These are phyloP conservation scores for Tephrocybe sp. DNA, from an alignment of 768 basidiomycete genomes.

Conservation along the genomic window DNA sequence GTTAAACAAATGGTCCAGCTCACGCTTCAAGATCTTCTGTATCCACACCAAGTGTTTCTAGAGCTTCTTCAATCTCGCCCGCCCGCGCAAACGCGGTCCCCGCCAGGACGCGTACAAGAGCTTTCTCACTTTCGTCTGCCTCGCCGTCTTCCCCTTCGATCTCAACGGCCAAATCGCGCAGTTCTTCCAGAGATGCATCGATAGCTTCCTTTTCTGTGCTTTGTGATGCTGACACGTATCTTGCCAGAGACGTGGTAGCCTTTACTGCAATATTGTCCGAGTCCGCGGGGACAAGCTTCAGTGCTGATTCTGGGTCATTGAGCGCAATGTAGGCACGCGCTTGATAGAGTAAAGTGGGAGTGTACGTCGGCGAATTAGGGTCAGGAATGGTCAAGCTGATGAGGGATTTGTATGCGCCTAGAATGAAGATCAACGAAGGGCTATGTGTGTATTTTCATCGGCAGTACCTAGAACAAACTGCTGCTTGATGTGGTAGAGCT, in stretches of 20 bases:
- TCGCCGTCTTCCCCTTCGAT: conserved; percentile 78
- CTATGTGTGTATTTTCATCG: neutral
- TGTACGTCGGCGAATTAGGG: conserved; percentile 60
- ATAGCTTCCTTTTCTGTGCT: conserved; percentile 48
- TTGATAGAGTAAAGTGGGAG: conserved; percentile 68
- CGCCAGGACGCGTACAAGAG: conserved; percentile 72
- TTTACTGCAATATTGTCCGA: conserved; percentile 66
- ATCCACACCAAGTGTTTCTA: conserved; percentile 80
- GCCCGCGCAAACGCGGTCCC: conserved; percentile 85
- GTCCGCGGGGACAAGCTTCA: conserved; percentile 52
- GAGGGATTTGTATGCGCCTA: conserved; percentile 71
- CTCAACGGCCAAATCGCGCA: conserved; percentile 84
- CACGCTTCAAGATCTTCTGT: conserved; percentile 87
- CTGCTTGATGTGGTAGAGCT: conserved; percentile 68
- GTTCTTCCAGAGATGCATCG: conserved; percentile 69
- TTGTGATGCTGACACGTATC: conserved; percentile 50
- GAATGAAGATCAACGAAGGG: neutral
- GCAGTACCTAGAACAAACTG: conserved; percentile 69
- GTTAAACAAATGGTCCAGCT: conserved; percentile 29
- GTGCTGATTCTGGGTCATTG: conserved; percentile 52
- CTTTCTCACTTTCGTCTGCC: conserved; percentile 64
- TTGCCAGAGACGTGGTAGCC: conserved; percentile 73
- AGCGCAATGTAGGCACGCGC: conserved; percentile 77
- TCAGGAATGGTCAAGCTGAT: conserved; percentile 55
- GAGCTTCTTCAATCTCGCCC: conserved; percentile 86